Evolutionary conservation across 768 basidiomycete species (phyloP).

Genomic region (Chiua virens): DNA sequence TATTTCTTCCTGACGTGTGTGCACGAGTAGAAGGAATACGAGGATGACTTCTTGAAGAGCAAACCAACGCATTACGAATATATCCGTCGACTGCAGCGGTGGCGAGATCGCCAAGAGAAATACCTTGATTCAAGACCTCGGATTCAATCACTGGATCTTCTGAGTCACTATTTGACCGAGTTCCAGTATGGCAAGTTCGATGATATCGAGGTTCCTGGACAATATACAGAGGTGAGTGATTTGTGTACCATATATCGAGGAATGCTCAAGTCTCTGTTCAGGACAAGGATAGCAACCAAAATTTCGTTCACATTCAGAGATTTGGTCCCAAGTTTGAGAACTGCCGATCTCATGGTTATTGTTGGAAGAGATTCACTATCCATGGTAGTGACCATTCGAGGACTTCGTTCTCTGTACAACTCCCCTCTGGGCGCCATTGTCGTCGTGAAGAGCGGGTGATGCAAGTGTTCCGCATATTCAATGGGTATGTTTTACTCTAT

Average conservation of each 20-base stretch:
- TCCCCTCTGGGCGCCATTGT: slow-evolving; percentile 80
- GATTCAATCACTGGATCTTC: slow-evolving; percentile 77
- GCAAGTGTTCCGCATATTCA: slow-evolving; percentile 93
- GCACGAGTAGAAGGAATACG: slow-evolving; percentile 71
- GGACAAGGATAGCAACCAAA: slow-evolving; percentile 94
- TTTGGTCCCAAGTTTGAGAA: slow-evolving; percentile 91
- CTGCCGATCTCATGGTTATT: slow-evolving; percentile 80
- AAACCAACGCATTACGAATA: slow-evolving; percentile 85
- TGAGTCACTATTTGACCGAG: slow-evolving; percentile 93
- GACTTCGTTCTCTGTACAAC: slow-evolving; percentile 88
- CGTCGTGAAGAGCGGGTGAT: slow-evolving; percentile 91
- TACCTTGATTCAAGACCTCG: slow-evolving; percentile 81
- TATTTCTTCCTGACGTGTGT: background rate
- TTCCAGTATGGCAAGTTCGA: slow-evolving; percentile 98
- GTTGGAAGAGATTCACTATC: slow-evolving; percentile 88
- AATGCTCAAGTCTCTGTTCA: slow-evolving; percentile 33
- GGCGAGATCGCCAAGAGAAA: slow-evolving; percentile 90
- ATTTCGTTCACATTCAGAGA: slow-evolving; percentile 87
- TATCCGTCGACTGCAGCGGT: slow-evolving; percentile 83
- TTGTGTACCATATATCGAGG: background rate
- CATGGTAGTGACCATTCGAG: slow-evolving; percentile 89
- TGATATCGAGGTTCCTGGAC: slow-evolving; percentile 97
- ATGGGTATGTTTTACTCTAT: slow-evolving; percentile 52
- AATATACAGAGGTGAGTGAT: slow-evolving; percentile 86
- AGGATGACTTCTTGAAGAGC: slow-evolving; percentile 83